phyloP scores from a whole-genome alignment of 306 rosid species.

The Inga oerstediana region DNA sequence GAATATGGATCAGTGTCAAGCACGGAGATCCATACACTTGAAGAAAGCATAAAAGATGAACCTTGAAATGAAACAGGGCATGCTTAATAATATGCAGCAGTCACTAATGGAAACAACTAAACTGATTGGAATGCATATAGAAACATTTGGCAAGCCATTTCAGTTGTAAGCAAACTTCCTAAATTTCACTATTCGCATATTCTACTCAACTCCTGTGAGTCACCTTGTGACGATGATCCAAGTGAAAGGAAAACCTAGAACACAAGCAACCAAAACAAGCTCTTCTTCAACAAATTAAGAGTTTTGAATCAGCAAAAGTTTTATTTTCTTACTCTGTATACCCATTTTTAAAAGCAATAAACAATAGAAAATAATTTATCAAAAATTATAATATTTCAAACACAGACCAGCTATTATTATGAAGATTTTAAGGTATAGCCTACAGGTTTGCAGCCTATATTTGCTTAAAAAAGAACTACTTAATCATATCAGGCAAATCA shows the following conservation, averaged over 20 bases:
- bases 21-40: conserved; percentile 17
- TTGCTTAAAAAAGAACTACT: conserved; percentile 7
- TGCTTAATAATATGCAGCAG: conserved; percentile 23
- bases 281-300: background rate
- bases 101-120: conserved; percentile 24
- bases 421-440: conserved; percentile 14
- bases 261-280: conserved; percentile 13
- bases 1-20: conserved; percentile 20
- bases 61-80: conserved; percentile 14
- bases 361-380: background rate
- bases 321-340: conserved; percentile 8
- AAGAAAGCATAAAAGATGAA: conserved; percentile 18
- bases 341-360: background rate
- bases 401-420: conserved; percentile 5
- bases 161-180: conserved; percentile 11
- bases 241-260: conserved; percentile 20
- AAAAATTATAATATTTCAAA: conserved; percentile 7
- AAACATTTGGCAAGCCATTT: conserved; percentile 5
- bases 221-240: background rate
- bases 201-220: background rate
- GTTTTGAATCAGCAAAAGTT: background rate
- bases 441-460: background rate
- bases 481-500: conserved; percentile 15
- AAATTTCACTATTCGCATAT: conserved; percentile 13
- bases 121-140: conserved; percentile 25